Evolutionary conservation across 345 rosid species (phyloP).

Genomic region (Heritiera littoralis): DNA sequence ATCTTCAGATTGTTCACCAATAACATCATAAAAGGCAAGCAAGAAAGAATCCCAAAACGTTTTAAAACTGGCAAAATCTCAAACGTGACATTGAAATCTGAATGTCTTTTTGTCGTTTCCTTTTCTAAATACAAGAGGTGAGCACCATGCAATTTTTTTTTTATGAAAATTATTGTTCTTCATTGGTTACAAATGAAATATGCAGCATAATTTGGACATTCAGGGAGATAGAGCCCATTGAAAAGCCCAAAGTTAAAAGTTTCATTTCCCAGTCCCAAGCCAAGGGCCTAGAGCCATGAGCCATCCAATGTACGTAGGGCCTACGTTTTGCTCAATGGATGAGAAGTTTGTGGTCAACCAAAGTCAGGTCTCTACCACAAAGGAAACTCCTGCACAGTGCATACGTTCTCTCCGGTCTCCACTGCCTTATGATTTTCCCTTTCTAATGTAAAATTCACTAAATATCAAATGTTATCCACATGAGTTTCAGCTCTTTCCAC

Average conservation of each 20-base stretch:
- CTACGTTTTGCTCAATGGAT: constrained; percentile 12
- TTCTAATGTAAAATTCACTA: neutral
- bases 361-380: neutral
- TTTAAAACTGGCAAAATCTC: neutral
- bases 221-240: neutral
- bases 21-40: neutral
- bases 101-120: neutral
- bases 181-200: neutral
- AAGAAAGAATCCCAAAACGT: neutral
- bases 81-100: neutral
- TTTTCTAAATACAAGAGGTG: no score
- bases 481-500: neutral
- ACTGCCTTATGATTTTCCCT: neutral
- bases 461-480: constrained; percentile 35
- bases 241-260: neutral
- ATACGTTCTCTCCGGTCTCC: neutral
- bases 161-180: no score
- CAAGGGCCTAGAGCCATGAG: neutral
- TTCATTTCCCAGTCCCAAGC: neutral
- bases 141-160: no score
- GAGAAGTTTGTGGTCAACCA: constrained; percentile 15
- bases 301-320: neutral
- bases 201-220: neutral
- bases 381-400: neutral
- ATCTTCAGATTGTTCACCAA: neutral